Evolutionary conservation across 495 filamentous ascomycete species (phyloP), one percentile per base, ranked within the genome.

Genomic region (Aspergillus avenaceus): DNA sequence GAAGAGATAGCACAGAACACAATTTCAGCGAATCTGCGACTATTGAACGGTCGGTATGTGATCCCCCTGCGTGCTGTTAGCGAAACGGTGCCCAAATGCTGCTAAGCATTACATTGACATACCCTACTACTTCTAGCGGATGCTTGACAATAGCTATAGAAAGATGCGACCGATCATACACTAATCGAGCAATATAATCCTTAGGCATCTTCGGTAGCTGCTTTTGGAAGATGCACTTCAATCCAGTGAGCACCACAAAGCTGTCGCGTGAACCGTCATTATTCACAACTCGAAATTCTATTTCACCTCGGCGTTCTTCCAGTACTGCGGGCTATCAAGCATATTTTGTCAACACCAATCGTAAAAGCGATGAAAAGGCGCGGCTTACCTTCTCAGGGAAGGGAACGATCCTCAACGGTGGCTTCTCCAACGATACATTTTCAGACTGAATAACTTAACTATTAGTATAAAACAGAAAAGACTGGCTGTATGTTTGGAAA

Each of bases 201-300:
- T 96, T 96, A 1, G 93, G 93, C 93, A 98, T 98, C 69, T 97
- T 97, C 1, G 93, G 93, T 0, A 98, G 78, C 56, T 98, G 93
- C 52, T 98, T 97, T 66, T 98, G 93, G 62, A 98, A 98, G 45
- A 98, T 96, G 62, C 91, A 96, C 66, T 97, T 98, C 32, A 98
- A 69, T 8, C 93, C 95, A 0, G 92, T 97, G 18, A 98, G 79
- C 58, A 98, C 92, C 58, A 97, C 95, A 27, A 91, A 83, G 69
- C 87, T 93, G 61, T 96, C 90, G 38, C 85, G 80, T 13, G 83
- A 77, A 56, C 86, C 85, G 63, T 98, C 95, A 63, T 98, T 98
- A 71, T 98, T 97, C 53, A 98, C 93, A 0, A 97, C 95, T 22
- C 91, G 84, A 59, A 98, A 97, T 64, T 97, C 91, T 53, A 98